A percentile compares a stretch with the other conserved stretches of the same genome.
Conservation (phyloP, 495 filamentous ascomycete species). For the Penicillium parvum region DNA sequence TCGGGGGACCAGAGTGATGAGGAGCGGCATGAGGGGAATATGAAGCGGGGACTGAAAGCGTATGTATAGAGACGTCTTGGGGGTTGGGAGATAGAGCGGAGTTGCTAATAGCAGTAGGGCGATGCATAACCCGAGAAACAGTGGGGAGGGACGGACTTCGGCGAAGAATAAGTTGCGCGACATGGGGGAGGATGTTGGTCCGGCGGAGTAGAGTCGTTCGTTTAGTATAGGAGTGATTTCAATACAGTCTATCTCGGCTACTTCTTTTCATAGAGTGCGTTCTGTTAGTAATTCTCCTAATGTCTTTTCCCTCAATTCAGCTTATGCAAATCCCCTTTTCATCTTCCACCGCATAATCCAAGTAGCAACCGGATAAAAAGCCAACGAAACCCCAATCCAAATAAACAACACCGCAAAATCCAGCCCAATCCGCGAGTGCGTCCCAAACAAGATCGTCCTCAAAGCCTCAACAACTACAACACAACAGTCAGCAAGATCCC, state of each 20-base stretch:
- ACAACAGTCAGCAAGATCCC: conserved; percentile 11
- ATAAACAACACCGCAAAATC: conserved; percentile 61
- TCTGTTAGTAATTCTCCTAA: too few relatives aligned
- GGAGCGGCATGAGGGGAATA: conserved; percentile 10
- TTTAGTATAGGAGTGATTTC: too few relatives aligned
- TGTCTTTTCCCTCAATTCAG: too few relatives aligned
- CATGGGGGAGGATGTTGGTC: conserved; percentile 1
- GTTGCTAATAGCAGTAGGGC: conserved; percentile 1
- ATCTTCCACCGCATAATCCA: conserved; percentile 57
- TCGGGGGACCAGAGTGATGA: conserved; percentile 1
- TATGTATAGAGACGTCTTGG: too few relatives aligned
- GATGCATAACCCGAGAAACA: conserved; percentile 4
- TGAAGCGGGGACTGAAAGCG: conserved; percentile 17
- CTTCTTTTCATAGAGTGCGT: too few relatives aligned
- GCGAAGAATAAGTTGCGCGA: background rate
- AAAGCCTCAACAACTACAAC: conserved; percentile 56
- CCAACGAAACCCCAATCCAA: conserved; percentile 54
- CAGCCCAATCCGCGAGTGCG: conserved; percentile 57
- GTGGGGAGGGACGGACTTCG: background rate
- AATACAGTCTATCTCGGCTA: too few relatives aligned
- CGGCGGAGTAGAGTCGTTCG: background rate
- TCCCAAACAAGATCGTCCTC: conserved; percentile 59
- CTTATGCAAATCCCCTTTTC: conserved; percentile 26
- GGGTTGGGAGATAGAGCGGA: too few relatives aligned
- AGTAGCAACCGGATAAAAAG: conserved; percentile 57